phyloP scores from a whole-genome alignment of 2,329 filamentous ascomycete genomes.

The Scedosporium aurantiacum region DNA sequence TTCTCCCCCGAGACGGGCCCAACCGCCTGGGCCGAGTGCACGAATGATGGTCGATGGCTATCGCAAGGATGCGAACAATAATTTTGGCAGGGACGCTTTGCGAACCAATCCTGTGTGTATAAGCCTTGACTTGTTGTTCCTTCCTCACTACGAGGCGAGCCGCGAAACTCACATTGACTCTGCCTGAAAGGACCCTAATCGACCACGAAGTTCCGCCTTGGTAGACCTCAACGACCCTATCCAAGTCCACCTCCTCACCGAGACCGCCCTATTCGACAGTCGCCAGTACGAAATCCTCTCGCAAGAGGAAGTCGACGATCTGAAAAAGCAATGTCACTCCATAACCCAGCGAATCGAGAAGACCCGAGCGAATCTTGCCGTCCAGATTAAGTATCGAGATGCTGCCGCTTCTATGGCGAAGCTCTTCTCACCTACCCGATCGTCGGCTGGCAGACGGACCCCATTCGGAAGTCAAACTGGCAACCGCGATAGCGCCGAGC shows the following conservation, averaged over 20 bases:
- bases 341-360: conserved; percentile 70
- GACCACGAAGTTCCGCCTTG: conserved; percentile 42
- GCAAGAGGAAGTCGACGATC: conserved; percentile 78
- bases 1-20: conserved; percentile 18
- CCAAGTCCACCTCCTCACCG: conserved; percentile 81
- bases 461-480: conserved; percentile 38
- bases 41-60: conserved; percentile 50
- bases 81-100: conserved; percentile 41
- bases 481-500: conserved; percentile 37
- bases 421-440: conserved; percentile 54
- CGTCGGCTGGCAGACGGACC: conserved; percentile 35
- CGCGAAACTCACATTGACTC: conserved; percentile 10
- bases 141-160: neutral
- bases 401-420: conserved; percentile 78
- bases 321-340: conserved; percentile 76
- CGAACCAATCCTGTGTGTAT: conserved; percentile 47
- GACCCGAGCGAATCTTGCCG: conserved; percentile 67
- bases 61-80: conserved; percentile 40
- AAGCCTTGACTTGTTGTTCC: neutral
- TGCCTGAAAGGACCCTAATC: conserved; percentile 37
- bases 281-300: conserved; percentile 75
- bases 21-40: conserved; percentile 26
- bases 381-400: conserved; percentile 91
- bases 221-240: conserved; percentile 61
- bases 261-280: conserved; percentile 86